These are phyloP conservation scores for Chlorencoelia australis DNA, from an alignment of 2,329 filamentous ascomycete genomes.

Conservation along the genomic window DNA sequence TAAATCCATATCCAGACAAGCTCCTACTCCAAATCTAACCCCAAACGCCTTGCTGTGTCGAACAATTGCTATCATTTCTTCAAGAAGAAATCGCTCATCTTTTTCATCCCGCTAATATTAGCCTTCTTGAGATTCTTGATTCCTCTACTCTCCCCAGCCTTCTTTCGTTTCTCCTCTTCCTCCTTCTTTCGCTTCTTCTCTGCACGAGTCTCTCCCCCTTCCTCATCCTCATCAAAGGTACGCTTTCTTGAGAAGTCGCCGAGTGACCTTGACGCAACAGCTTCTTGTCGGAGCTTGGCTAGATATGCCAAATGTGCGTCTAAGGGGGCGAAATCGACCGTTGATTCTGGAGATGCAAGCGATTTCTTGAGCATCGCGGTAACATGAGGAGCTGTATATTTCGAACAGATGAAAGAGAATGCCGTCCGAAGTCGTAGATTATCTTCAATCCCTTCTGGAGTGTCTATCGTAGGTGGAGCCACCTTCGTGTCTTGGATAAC, in stretches of 20 bases:
- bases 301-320: constrained; percentile 60
- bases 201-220: constrained; percentile 47
- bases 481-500: constrained; percentile 16
- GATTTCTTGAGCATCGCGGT: constrained; percentile 29
- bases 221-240: constrained; percentile 51
- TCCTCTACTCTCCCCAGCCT: constrained; percentile 62
- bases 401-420: constrained; percentile 38
- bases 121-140: constrained; percentile 81
- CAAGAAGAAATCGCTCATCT: constrained; percentile 88
- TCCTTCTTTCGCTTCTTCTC: constrained; percentile 82
- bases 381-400: constrained; percentile 34
- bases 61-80: constrained; percentile 37
- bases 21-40: constrained; percentile 2
- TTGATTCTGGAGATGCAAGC: constrained; percentile 27
- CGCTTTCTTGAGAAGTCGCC: constrained; percentile 65
- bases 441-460: constrained; percentile 30
- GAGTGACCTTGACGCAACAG: constrained; percentile 54
- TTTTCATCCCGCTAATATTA: constrained; percentile 89
- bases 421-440: constrained; percentile 39
- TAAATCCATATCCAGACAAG: constrained; percentile 5
- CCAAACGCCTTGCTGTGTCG: constrained; percentile 3
- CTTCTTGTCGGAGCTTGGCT: constrained; percentile 59
- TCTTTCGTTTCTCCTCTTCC: constrained; percentile 80
- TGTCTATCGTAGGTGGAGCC: constrained; percentile 13
- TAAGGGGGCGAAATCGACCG: constrained; percentile 59